Conservation (phyloP, 1,284 basidiomycete species). For the Marasmius sp. region DNA sequence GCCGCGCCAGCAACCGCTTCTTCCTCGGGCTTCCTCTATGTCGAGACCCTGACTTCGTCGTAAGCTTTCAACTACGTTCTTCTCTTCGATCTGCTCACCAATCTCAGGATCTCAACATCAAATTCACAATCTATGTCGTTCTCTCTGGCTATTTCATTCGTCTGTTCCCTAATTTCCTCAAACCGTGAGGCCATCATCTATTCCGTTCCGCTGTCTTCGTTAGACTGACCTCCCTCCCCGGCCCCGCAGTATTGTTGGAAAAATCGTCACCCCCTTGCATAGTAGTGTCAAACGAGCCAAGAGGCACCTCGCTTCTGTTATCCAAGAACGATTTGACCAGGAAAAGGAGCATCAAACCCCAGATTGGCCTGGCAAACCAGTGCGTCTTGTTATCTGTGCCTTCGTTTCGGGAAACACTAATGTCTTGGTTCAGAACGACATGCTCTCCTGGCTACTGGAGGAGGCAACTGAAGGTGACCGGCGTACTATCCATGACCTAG, state of each 20-base stretch:
- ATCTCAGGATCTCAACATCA: conserved; percentile 28
- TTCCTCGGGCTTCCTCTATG: conserved; percentile 39
- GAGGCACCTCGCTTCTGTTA: conserved; percentile 35
- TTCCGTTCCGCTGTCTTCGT: background rate
- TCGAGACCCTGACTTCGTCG: conserved; percentile 36
- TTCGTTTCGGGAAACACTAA: background rate
- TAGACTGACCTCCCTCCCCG: background rate
- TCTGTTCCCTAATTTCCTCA: conserved; percentile 35
- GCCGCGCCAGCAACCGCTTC: conserved; percentile 34
- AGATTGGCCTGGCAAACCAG: conserved; percentile 31
- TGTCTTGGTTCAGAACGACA: conserved; percentile 23
- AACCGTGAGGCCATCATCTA: conserved; percentile 31
- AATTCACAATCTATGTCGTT: conserved; percentile 37
- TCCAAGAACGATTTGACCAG: conserved; percentile 39
- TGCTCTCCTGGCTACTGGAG: conserved; percentile 30
- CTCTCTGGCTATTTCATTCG: conserved; percentile 30
- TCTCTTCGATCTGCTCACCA: background rate
- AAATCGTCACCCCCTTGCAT: conserved; percentile 23
- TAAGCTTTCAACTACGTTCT: background rate
- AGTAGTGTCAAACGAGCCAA: conserved; percentile 27
- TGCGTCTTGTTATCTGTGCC: conserved; percentile 12
- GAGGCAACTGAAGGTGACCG: conserved; percentile 18
- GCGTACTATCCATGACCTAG: conserved; percentile 15
- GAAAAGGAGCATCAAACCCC: conserved; percentile 33
- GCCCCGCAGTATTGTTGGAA: conserved; percentile 25